These are phyloP conservation scores for Xenosphaeropsis pyriputrescens DNA, from an alignment of 2,329 filamentous ascomycete genomes.

Conservation along the genomic window DNA sequence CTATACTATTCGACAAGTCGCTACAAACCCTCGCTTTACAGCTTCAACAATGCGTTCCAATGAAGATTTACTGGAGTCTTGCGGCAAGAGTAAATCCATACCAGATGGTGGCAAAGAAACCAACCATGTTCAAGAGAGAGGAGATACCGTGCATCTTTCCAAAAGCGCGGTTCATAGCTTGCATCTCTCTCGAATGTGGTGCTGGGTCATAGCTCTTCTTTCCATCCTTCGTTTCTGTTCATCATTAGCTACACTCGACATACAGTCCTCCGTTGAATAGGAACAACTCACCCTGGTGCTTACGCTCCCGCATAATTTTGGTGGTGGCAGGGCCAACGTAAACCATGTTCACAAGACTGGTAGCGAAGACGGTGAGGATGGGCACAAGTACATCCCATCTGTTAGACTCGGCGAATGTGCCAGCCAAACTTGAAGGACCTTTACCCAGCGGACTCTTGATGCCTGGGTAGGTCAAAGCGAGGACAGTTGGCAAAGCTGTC, in stretches of 20 bases:
- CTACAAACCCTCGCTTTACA: too few relatives aligned
- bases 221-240: conserved; percentile 65
- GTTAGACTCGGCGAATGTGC: conserved; percentile 44
- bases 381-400: conserved; percentile 52
- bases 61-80: conserved; percentile 10
- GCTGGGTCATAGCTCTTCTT: conserved; percentile 72
- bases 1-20: too few relatives aligned
- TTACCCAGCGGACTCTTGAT: conserved; percentile 22
- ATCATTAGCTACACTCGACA: neutral
- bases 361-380: conserved; percentile 53
- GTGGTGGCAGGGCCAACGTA: conserved; percentile 65
- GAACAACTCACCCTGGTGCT: conserved; percentile 53
- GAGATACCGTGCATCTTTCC: conserved; percentile 68
- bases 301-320: conserved; percentile 58
- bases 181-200: conserved; percentile 77
- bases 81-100: conserved; percentile 59
- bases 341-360: conserved; percentile 54
- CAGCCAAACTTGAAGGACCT: conserved; percentile 28
- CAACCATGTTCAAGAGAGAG: conserved; percentile 62
- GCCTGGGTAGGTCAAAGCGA: conserved; percentile 73
- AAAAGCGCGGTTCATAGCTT: conserved; percentile 64
- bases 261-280: neutral
- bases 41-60: too few relatives aligned
- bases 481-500: conserved; percentile 53
- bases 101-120: conserved; percentile 51